A percentile compares a stretch with the other conserved stretches of the same genome.
These are phyloP conservation scores for Stentor coeruleus DNA, from an alignment of 73 alveolate species.

Conservation along the genomic window DNA sequence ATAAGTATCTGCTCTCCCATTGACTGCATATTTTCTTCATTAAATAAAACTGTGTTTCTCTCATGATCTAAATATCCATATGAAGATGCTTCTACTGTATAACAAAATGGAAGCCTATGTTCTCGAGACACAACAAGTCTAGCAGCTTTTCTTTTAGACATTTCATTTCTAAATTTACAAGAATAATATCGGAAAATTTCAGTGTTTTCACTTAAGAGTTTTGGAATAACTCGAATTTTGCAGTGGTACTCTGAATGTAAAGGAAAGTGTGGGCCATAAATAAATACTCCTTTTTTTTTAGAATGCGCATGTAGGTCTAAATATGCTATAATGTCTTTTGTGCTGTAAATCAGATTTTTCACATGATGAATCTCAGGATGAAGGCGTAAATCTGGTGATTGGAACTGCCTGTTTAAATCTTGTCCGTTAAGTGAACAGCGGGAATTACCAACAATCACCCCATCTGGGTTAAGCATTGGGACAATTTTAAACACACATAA, in stretches of 20 bases:
- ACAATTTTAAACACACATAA: constrained; percentile 56
- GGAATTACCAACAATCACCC: constrained; percentile 71
- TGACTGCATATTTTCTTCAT: background rate
- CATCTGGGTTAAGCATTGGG: constrained; percentile 80
- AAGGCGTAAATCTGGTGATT: constrained; percentile 65
- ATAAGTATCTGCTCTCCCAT: background rate
- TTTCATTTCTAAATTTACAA: too few relatives aligned
- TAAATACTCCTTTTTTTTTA: constrained; percentile 58
- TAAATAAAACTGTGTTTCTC: background rate
- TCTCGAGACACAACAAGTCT: too few relatives aligned
- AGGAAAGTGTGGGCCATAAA: constrained; percentile 72
- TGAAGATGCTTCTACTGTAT: constrained; percentile 54
- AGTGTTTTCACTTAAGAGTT: constrained; percentile 31
- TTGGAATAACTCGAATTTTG: constrained; percentile 41
- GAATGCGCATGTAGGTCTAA: constrained; percentile 74
- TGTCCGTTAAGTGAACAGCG: constrained; percentile 68
- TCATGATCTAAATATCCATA: constrained; percentile 41
- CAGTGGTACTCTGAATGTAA: constrained; percentile 31
- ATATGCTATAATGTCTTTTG: constrained; percentile 39
- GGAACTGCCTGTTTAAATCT: constrained; percentile 70
- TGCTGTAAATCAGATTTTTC: constrained; percentile 57
- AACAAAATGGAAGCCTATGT: constrained; percentile 43
- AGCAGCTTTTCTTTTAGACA: too few relatives aligned
- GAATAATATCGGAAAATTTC: too few relatives aligned
- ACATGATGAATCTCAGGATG: constrained; percentile 79